Percentiles rank a stretch among this genome's conserved stretches.
Evolutionary conservation across 768 basidiomycete genomes (phyloP).

Genomic region (Amanita muscaria): DNA sequence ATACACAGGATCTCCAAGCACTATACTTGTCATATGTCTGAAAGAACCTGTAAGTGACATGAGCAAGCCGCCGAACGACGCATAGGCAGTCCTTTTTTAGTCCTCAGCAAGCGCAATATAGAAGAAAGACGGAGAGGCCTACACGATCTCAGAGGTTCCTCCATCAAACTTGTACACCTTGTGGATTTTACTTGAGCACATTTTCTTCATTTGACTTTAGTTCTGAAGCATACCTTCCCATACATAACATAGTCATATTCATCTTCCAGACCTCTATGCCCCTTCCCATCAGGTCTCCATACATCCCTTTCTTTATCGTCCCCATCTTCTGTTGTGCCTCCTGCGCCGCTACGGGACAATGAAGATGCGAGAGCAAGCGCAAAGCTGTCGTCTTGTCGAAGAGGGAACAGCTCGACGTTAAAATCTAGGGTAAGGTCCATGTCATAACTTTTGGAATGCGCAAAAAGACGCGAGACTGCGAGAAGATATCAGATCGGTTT

Average conservation of each 20-base stretch:
- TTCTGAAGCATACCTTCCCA: conserved; percentile 65
- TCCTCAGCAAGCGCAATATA: conserved; percentile 11
- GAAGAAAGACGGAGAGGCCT: conserved; percentile 22
- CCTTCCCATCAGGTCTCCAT: conserved; percentile 84
- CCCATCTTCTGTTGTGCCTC: conserved; percentile 38
- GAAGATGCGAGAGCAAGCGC: conserved; percentile 84
- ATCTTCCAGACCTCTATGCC: conserved; percentile 73
- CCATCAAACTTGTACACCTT: conserved; percentile 97
- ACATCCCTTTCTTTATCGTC: conserved; percentile 71
- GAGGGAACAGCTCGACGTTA: conserved; percentile 84
- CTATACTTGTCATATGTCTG: conserved; percentile 86
- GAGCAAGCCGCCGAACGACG: conserved; percentile 91
- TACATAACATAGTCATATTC: conserved; percentile 99
- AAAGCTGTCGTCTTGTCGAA: conserved; percentile 60
- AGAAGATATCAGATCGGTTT: conserved; percentile 2
- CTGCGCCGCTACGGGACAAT: conserved; percentile 44
- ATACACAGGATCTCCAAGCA: conserved; percentile 90
- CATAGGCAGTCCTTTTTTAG: conserved; percentile 90
- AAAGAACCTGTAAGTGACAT: conserved; percentile 91
- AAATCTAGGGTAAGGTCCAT: conserved; percentile 94
- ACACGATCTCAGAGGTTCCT: conserved; percentile 79
- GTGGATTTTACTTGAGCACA: conserved; percentile 1
- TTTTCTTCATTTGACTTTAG: background rate
- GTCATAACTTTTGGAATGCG: conserved; percentile 81
- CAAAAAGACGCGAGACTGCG: conserved; percentile 85